Evolutionary conservation across 2,329 filamentous ascomycete genomes (phyloP).

Genomic region (Endoconidiophora polonica): DNA sequence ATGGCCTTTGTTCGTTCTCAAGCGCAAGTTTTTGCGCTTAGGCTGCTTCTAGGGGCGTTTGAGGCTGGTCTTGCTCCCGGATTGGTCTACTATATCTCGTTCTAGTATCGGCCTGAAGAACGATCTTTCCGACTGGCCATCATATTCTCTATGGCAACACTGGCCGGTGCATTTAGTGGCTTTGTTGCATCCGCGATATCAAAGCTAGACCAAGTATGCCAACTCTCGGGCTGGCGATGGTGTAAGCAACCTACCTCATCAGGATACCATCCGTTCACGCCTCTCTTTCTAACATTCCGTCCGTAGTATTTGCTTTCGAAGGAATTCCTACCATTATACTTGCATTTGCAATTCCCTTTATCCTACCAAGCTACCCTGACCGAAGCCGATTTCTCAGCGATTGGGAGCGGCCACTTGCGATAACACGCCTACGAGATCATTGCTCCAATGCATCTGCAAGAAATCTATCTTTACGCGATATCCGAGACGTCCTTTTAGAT

Average conservation of each 20-base stretch:
- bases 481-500: slow-evolving; percentile 49
- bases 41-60: slow-evolving; percentile 50
- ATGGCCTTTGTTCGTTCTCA: slow-evolving; percentile 48
- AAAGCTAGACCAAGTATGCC: slow-evolving; percentile 47
- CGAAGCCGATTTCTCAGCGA: slow-evolving; percentile 35
- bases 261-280: too few relatives aligned
- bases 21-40: slow-evolving; percentile 45
- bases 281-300: not conserved
- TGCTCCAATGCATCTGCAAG: slow-evolving; percentile 42
- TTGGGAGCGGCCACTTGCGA: slow-evolving; percentile 40
- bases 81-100: slow-evolving; percentile 50
- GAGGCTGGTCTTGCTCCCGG: slow-evolving; percentile 59
- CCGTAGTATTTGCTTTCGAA: slow-evolving; percentile 38
- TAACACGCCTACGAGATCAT: slow-evolving; percentile 27
- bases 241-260: slow-evolving; percentile 29
- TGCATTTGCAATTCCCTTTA: slow-evolving; percentile 46
- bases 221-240: slow-evolving; percentile 50
- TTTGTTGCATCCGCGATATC: slow-evolving; percentile 57
- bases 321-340: slow-evolving; percentile 48
- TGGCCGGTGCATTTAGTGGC: slow-evolving; percentile 58
- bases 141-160: slow-evolving; percentile 50
- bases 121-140: slow-evolving; percentile 53
- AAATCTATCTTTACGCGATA: slow-evolving; percentile 47
- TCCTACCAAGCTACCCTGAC: slow-evolving; percentile 51
- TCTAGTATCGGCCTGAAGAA: slow-evolving; percentile 58